A percentile compares a stretch with the other conserved stretches of the same genome.
Conservation (phyloP, 140 eudicot genomes). For the Stevia rebaudiana region DNA sequence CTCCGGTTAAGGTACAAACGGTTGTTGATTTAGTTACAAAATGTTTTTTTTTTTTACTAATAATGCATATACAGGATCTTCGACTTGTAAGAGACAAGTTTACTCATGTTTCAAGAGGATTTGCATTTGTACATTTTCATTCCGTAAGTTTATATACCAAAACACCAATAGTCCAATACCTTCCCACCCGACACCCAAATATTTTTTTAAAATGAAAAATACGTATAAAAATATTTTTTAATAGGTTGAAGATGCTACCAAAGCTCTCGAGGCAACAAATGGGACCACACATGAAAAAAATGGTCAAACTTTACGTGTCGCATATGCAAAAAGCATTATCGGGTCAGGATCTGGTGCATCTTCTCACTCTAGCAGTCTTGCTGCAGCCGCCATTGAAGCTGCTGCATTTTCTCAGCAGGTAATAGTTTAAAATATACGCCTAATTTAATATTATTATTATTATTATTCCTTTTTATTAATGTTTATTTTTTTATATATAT, state of each 20-base stretch:
- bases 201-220: no score
- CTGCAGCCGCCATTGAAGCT: slow-evolving; percentile 99
- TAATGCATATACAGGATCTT: slow-evolving; percentile 61
- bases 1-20: slow-evolving; percentile 70
- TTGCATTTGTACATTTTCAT: slow-evolving; percentile 92
- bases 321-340: slow-evolving; percentile 91
- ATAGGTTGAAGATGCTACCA: slow-evolving; percentile 94
- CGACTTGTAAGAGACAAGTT: slow-evolving; percentile 94
- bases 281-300: slow-evolving; percentile 83
- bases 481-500: slow-evolving; percentile 2
- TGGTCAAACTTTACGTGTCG: slow-evolving; percentile 89
- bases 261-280: slow-evolving; percentile 88
- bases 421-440: neutral
- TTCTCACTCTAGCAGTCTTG: slow-evolving; percentile 91
- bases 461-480: neutral
- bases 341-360: slow-evolving; percentile 75
- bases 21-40: neutral
- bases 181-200: neutral
- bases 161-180: neutral
- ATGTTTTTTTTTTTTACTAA: neutral
- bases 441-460: neutral
- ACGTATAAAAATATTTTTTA: neutral
- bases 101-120: slow-evolving; percentile 97
- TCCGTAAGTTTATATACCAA: slow-evolving; percentile 46
- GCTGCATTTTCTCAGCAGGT: slow-evolving; percentile 99